Percentiles rank a stretch among this genome's conserved stretches.
phyloP scores from a whole-genome alignment of 164 flowering plant genomes.

The Kingdonia uniflora region DNA sequence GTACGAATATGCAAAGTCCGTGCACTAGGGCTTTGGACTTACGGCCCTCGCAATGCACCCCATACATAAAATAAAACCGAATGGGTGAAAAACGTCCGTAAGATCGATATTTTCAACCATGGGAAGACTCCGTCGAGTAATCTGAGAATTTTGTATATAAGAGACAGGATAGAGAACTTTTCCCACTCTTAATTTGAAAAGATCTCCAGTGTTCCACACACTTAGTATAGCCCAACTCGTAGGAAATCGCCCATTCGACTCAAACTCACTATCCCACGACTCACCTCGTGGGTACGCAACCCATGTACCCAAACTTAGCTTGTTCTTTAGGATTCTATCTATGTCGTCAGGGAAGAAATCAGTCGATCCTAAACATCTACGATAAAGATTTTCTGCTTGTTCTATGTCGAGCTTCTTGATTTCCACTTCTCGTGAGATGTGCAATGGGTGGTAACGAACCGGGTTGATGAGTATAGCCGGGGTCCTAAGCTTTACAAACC shows the following conservation, averaged over 20 bases:
- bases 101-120: slow-evolving; percentile 29
- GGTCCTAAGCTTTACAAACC: slow-evolving; percentile 36
- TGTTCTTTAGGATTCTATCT: slow-evolving; percentile 31
- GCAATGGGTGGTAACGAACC: slow-evolving; percentile 15
- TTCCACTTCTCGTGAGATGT: slow-evolving; percentile 16
- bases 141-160: slow-evolving; percentile 22
- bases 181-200: slow-evolving; percentile 46
- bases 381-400: slow-evolving; percentile 45
- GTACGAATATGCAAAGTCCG: slow-evolving; percentile 36
- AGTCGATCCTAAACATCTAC: slow-evolving; percentile 27
- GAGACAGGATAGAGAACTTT: slow-evolving; percentile 29
- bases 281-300: slow-evolving; percentile 33
- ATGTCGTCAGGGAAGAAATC: slow-evolving; percentile 70
- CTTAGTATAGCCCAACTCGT: slow-evolving; percentile 60
- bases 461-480: slow-evolving; percentile 54
- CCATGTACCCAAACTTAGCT: slow-evolving; percentile 64
- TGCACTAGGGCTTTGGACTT: slow-evolving; percentile 25
- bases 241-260: slow-evolving; percentile 13
- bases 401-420: slow-evolving; percentile 30
- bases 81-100: slow-evolving; percentile 35
- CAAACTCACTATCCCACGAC: slow-evolving; percentile 8
- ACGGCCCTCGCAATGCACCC: slow-evolving; percentile 43
- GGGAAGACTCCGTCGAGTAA: slow-evolving; percentile 28
- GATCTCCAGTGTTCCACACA: slow-evolving; percentile 58
- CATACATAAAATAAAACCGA: slow-evolving; percentile 71